phyloP scores from a whole-genome alignment of 108 stramenopile genomes.

The Skeletonema marinoi region DNA sequence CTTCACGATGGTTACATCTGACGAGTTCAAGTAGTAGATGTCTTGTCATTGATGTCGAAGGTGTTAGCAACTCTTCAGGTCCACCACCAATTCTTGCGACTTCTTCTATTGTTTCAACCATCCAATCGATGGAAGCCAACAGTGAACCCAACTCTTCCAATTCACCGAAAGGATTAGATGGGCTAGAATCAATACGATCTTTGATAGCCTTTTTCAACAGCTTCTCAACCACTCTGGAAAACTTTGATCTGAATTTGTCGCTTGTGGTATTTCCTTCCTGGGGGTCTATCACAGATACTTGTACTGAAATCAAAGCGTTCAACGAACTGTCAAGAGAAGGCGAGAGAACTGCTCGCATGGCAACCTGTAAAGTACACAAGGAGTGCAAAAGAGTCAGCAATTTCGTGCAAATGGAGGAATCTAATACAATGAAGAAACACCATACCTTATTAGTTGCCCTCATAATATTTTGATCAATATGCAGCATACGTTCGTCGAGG shows the following conservation, averaged over 20 bases:
- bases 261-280: background rate
- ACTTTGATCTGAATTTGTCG: conserved; percentile 42
- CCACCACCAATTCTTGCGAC: conserved; percentile 20
- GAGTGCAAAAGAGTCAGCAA: background rate
- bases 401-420: background rate
- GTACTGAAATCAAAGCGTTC: conserved; percentile 64
- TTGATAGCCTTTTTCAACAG: conserved; percentile 68
- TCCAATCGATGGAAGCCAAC: conserved; percentile 45
- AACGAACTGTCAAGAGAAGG: conserved; percentile 48
- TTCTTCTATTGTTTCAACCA: conserved; percentile 58
- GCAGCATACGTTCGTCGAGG: conserved; percentile 73
- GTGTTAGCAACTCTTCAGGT: conserved; percentile 13
- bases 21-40: conserved; percentile 30
- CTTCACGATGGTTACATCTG: conserved; percentile 18
- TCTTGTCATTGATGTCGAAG: conserved; percentile 25
- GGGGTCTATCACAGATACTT: conserved; percentile 54
- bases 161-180: conserved; percentile 36
- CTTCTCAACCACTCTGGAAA: conserved; percentile 71
- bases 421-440: background rate
- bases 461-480: conserved; percentile 41
- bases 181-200: conserved; percentile 55
- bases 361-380: conserved; percentile 35
- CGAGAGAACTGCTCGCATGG: conserved; percentile 66
- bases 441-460: conserved; percentile 78
- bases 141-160: conserved; percentile 41